Conservation (phyloP, 805 yeast species). For the Saccharomycopsis selenospora region DNA sequence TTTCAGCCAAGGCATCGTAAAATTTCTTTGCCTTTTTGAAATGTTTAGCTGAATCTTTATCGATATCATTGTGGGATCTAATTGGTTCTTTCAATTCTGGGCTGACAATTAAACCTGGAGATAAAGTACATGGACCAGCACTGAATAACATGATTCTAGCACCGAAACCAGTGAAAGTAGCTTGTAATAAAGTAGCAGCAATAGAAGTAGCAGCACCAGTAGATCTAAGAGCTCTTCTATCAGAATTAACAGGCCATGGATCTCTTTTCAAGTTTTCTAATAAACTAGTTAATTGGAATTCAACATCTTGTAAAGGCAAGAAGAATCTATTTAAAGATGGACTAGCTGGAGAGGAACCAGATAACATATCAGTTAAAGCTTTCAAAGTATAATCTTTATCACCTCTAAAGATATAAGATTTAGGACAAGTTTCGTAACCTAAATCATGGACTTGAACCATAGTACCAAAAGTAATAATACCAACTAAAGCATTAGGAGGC, state of each 20-base stretch:
- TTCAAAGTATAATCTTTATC: slow-evolving; percentile 66
- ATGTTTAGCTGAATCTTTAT: slow-evolving; percentile 82
- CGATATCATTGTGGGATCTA: slow-evolving; percentile 95
- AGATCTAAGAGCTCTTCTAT: slow-evolving; percentile 80
- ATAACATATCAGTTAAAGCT: slow-evolving; percentile 54
- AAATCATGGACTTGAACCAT: slow-evolving; percentile 87
- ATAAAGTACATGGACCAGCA: slow-evolving; percentile 92
- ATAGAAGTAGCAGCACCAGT: slow-evolving; percentile 89
- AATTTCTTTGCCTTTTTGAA: slow-evolving; percentile 79
- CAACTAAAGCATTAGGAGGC: slow-evolving; percentile 86
- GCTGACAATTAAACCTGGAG: slow-evolving; percentile 92
- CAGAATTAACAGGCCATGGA: slow-evolving; percentile 84
- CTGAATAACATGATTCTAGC: slow-evolving; percentile 85
- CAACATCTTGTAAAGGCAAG: slow-evolving; percentile 68
- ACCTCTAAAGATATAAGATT: slow-evolving; percentile 81
- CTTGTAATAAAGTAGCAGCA: slow-evolving; percentile 75
- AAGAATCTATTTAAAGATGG: slow-evolving; percentile 51
- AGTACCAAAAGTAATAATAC: slow-evolving; percentile 82
- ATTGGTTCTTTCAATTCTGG: slow-evolving; percentile 90
- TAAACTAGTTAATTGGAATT: slow-evolving; percentile 71
- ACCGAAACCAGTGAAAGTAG: slow-evolving; percentile 76
- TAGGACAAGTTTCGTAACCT: slow-evolving; percentile 57
- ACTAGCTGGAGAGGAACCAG: slow-evolving; percentile 43
- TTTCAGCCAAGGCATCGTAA: slow-evolving; percentile 66
- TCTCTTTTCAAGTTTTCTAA: slow-evolving; percentile 72